Evolutionary conservation across 176 grass and related monocot species (phyloP).

Genomic region (Aegilops speltoides): DNA sequence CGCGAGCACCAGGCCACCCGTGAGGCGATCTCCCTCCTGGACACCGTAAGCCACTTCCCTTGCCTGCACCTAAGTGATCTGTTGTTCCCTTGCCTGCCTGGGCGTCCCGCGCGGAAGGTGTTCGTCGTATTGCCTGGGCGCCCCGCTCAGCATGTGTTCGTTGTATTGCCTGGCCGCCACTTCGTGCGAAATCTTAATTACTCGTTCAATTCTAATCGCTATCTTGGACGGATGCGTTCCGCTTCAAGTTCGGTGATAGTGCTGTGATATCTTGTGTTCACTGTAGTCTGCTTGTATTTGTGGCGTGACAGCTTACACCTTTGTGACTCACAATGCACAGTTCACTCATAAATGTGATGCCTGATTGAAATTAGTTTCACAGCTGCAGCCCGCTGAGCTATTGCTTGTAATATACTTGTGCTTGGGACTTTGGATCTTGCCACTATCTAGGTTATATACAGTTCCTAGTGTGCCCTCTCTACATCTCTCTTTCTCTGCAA

Average conservation of each 20-base stretch:
- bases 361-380: neutral
- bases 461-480: neutral
- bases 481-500: neutral
- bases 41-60: conserved; percentile 45
- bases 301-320: neutral
- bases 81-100: neutral
- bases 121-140: neutral
- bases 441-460: neutral
- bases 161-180: neutral
- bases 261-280: neutral
- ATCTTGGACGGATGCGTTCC: neutral
- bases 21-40: conserved; percentile 83
- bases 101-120: neutral
- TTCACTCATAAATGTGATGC: neutral
- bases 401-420: neutral
- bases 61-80: neutral
- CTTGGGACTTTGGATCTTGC: neutral
- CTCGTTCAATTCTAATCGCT: neutral
- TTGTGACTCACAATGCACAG: neutral
- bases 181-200: neutral
- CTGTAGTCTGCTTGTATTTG: neutral
- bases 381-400: neutral
- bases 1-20: conserved; percentile 87
- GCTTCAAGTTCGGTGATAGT: neutral
- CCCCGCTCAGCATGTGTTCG: neutral